A percentile compares a stretch with the other conserved stretches of the same genome.
phyloP scores from a whole-genome alignment of 768 basidiomycete species.

The Amanita phalloides region DNA sequence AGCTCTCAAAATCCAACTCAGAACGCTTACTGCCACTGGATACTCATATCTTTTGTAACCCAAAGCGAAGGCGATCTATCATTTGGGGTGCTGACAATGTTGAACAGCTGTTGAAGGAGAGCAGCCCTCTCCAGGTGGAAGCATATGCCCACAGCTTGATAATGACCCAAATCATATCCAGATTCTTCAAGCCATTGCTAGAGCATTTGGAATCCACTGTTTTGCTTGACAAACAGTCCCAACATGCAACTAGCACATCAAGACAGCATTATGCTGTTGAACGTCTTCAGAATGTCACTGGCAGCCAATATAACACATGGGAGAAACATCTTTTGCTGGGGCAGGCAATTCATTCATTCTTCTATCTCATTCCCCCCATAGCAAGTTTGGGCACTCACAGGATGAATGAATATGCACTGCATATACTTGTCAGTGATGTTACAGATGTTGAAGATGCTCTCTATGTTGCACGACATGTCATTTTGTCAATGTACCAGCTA shows the following conservation, averaged over 20 bases:
- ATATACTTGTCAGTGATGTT: neutral
- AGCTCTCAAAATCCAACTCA: neutral
- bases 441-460: neutral
- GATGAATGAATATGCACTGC: neutral
- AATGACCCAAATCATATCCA: neutral
- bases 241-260: neutral
- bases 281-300: neutral
- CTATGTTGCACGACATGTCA: neutral
- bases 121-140: neutral
- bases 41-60: neutral
- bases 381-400: neutral
- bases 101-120: neutral
- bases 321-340: neutral
- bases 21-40: neutral
- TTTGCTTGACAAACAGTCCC: neutral
- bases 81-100: neutral
- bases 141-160: neutral
- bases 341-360: neutral
- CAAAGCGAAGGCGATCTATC: neutral
- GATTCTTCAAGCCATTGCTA: neutral
- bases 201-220: neutral
- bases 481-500: neutral
- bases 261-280: neutral
- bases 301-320: neutral
- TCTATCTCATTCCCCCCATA: neutral